Percentiles rank a stretch among this genome's conserved stretches.
Evolutionary conservation across 169 alveolate genomes (phyloP).

Genomic region (Eimeria praecox): DNA sequence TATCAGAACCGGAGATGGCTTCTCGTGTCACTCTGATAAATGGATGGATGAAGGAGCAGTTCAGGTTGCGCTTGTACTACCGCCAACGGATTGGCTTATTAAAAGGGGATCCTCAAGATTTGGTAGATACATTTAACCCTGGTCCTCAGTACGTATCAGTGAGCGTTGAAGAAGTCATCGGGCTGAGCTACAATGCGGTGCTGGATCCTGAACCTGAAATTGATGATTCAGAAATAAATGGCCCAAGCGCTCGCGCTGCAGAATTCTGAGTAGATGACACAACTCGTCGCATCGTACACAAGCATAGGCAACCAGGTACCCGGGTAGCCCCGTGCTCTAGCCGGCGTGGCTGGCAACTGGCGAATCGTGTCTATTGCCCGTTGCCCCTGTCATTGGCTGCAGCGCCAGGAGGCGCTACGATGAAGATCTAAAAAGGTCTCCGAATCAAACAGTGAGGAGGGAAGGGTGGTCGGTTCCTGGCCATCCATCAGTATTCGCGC

Average conservation of each 20-base stretch:
- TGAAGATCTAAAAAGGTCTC: neutral
- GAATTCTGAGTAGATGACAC: neutral
- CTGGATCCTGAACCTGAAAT: slow-evolving; percentile 11
- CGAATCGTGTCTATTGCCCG: neutral
- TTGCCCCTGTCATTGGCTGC: neutral
- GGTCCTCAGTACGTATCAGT: slow-evolving; percentile 13
- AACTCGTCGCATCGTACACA: slow-evolving; percentile 10
- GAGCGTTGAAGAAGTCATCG: slow-evolving; percentile 26
- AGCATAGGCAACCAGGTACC: neutral
- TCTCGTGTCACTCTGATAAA: neutral
- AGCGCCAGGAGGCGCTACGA: slow-evolving; percentile 25
- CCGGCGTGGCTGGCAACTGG: neutral
- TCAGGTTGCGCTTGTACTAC: slow-evolving; percentile 49
- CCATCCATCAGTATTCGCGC: neutral
- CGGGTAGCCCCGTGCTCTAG: neutral
- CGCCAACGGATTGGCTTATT: slow-evolving; percentile 25
- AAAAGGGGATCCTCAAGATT: slow-evolving; percentile 32
- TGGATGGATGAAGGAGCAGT: slow-evolving; percentile 65
- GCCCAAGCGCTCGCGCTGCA: neutral
- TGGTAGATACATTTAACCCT: slow-evolving; percentile 13
- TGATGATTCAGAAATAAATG: neutral
- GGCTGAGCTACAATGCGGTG: slow-evolving; percentile 42
- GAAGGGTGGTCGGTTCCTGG: neutral
- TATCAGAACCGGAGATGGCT: neutral
- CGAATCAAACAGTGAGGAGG: neutral